These are phyloP conservation scores for Rhizopus delemar DNA, from an alignment of 371 early-diverging fungal genomes.

Conservation along the genomic window DNA sequence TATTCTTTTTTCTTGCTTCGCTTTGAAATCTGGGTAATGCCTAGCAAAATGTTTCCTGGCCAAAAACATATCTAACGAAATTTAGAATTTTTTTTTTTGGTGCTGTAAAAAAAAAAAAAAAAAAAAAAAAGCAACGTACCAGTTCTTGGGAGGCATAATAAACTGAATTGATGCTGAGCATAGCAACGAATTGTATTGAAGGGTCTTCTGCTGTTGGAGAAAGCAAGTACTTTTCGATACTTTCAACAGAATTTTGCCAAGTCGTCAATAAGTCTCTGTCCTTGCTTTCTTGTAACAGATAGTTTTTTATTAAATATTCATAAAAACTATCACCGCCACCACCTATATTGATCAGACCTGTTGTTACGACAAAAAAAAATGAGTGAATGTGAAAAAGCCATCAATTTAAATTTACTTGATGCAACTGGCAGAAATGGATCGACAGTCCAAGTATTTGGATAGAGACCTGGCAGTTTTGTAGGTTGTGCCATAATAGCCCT, in stretches of 20 bases:
- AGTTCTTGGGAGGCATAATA: constrained; percentile 33
- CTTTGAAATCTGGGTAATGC: constrained; percentile 22
- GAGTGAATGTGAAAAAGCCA: background rate
- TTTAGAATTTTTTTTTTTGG: background rate
- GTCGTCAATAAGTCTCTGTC: constrained; percentile 26
- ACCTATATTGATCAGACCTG: constrained; percentile 49
- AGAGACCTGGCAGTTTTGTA: constrained; percentile 54
- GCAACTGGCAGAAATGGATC: constrained; percentile 29
- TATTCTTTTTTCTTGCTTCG: constrained; percentile 11
- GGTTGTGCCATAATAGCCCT: constrained; percentile 34
- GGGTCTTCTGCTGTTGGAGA: constrained; percentile 33
- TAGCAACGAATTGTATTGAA: constrained; percentile 37
- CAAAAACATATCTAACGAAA: constrained; percentile 40
- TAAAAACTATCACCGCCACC: constrained; percentile 87
- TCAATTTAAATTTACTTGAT: constrained; percentile 14
- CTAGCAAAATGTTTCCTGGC: constrained; percentile 44
- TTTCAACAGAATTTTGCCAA: constrained; percentile 42
- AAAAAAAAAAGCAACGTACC: constrained; percentile 13
- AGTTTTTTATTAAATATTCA: constrained; percentile 75
- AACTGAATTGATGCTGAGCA: constrained; percentile 20
- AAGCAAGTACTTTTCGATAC: constrained; percentile 46
- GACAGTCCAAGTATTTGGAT: constrained; percentile 41
- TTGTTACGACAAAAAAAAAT: background rate
- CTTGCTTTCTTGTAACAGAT: constrained; percentile 54
- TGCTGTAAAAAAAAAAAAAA: background rate